These are phyloP conservation scores for Aspergillus thermomutatus DNA, from an alignment of 2,329 filamentous ascomycete genomes.

Conservation along the genomic window DNA sequence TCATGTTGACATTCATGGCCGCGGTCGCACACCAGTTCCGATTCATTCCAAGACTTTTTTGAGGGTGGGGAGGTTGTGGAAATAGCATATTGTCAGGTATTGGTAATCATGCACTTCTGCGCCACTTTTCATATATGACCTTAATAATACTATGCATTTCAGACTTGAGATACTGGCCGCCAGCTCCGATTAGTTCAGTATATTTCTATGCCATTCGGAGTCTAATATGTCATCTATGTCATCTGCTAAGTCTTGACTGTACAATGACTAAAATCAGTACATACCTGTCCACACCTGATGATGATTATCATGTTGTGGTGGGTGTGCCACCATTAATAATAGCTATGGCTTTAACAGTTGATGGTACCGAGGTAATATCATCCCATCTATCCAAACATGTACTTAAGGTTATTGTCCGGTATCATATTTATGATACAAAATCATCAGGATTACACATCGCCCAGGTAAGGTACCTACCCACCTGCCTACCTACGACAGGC, in stretches of 20 bases:
- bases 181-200: background rate
- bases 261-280: background rate
- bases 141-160: background rate
- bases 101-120: background rate
- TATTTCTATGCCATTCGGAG: background rate
- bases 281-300: too few relatives aligned
- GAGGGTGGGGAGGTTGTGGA: background rate
- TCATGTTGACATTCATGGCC: background rate
- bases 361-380: background rate
- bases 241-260: background rate
- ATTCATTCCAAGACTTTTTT: background rate
- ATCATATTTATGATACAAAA: background rate
- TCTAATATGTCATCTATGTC: background rate
- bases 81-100: background rate
- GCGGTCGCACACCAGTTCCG: too few relatives aligned
- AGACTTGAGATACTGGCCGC: background rate
- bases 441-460: background rate
- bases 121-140: background rate
- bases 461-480: too few relatives aligned
- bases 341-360: background rate
- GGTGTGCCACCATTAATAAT: background rate
- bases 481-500: too few relatives aligned
- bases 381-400: background rate
- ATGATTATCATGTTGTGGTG: background rate
- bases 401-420: background rate